These are phyloP conservation scores for Aureobasidium melanogenum DNA, from an alignment of 2,329 filamentous ascomycete species.

Conservation along the genomic window DNA sequence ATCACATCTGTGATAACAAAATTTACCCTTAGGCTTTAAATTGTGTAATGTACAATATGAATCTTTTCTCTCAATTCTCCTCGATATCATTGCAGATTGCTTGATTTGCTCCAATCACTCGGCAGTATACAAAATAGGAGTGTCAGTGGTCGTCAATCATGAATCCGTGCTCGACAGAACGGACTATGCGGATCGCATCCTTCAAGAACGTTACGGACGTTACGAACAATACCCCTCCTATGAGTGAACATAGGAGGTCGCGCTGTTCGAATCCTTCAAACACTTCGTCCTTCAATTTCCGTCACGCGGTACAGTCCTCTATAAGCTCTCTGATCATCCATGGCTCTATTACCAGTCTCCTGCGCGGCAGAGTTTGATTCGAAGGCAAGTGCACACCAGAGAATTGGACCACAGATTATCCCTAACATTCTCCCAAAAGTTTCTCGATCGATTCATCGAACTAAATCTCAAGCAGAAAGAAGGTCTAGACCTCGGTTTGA, in stretches of 20 bases:
- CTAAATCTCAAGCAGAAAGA: neutral
- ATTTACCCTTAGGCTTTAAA: neutral
- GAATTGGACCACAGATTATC: too few species aligned
- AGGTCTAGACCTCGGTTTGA: neutral
- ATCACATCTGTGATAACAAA: neutral
- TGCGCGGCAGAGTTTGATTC: neutral
- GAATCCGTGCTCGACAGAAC: too few species aligned
- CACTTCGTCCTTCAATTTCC: neutral
- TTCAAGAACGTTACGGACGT: too few species aligned
- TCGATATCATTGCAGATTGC: too few species aligned
- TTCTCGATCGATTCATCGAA: neutral
- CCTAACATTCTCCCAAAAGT: neutral
- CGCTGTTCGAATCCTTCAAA: neutral
- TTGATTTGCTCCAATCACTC: too few species aligned
- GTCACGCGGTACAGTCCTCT: neutral
- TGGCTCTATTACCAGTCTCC: neutral
- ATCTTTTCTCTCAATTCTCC: too few species aligned
- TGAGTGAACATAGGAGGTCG: neutral
- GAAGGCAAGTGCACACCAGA: neutral
- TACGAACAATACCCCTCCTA: neutral
- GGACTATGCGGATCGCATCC: too few species aligned
- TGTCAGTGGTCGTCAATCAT: too few species aligned
- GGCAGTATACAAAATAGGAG: too few species aligned
- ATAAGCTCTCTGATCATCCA: neutral
- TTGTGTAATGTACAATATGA: neutral